These are phyloP conservation scores for Fusarium zealandicum DNA, from an alignment of 2,329 filamentous ascomycete genomes.

Conservation along the genomic window DNA sequence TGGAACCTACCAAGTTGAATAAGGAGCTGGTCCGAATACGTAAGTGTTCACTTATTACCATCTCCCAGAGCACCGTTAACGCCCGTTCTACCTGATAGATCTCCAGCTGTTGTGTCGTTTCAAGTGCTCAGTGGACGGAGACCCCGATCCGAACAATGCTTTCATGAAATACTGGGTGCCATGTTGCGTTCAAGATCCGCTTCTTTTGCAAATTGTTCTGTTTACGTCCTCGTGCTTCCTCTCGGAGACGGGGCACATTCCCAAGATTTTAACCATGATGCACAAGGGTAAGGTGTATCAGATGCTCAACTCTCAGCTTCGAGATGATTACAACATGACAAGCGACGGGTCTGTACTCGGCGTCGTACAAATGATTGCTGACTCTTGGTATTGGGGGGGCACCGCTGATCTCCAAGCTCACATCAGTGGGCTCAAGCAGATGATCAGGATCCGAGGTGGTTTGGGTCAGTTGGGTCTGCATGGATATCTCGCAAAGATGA, in stretches of 20 bases:
- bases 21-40: constrained; percentile 58
- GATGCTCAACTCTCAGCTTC: constrained; percentile 57
- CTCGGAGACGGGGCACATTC: constrained; percentile 56
- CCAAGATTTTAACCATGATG: constrained; percentile 51
- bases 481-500: constrained; percentile 56
- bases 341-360: constrained; percentile 57
- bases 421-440: constrained; percentile 55
- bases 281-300: constrained; percentile 54
- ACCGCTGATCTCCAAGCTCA: constrained; percentile 55
- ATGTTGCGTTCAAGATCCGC: constrained; percentile 56
- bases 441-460: constrained; percentile 57
- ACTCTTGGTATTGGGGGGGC: constrained; percentile 63
- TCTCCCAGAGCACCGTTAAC: background rate
- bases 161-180: constrained; percentile 59
- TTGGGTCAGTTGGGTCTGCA: constrained; percentile 55
- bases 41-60: constrained; percentile 39
- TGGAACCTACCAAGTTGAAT: constrained; percentile 52
- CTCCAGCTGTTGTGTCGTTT: constrained; percentile 58
- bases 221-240: constrained; percentile 61
- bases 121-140: constrained; percentile 58
- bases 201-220: constrained; percentile 57
- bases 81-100: constrained; percentile 44
- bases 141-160: constrained; percentile 52
- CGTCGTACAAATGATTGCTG: constrained; percentile 57
- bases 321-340: constrained; percentile 45